Base-by-base conservation (phyloP, 306 rosid species). In the Gastrolobium bilobum region DNA sequence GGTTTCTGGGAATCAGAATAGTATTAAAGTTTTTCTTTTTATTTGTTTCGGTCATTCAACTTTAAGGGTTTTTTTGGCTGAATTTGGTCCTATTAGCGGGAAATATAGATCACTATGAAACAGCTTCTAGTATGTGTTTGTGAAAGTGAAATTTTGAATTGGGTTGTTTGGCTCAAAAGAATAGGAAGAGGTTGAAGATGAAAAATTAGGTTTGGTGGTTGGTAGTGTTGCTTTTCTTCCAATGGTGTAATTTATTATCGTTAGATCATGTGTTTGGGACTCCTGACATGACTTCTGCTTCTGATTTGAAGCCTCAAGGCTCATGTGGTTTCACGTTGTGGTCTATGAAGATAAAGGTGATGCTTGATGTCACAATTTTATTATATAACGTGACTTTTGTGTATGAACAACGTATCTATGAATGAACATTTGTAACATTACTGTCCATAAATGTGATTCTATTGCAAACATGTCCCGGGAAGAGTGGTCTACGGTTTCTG, bases 1-100 rank as follows among this genome's bases (percentile, higher is more conserved):
- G 38, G 57, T 66, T 70, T 47, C 56, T 14, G 20, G 37, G 68
- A 1, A 14, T 52, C 14, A 13, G 8, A 35, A 44, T 56, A 31
- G 2, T 59, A 7, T 43, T 29, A 3, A 30, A 46, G 43, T 52
- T 63, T 0, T 50, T 30, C 0, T 63, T 35, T 65, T 53, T 0
- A 40, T 56, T 40, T 71, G 73, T 51, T 71, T 52, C 2, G 29
- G 47, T 52, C 10, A 52, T 71, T 68, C 60, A 52, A 33, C 60
- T 85, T 4, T 37, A 43, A 2, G 46, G 53, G 10, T 39, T 42
- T 37, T 33, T 42, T 48, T 62, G 37, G 31, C 46, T 71, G 57
- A 56, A 71, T 15, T 20, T 20, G 26, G 37, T 52, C 10, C 2
- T 52, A 7, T 14, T 5, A 52, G 31, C 9, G 20, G 11, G 2